Percentiles rank a stretch among this genome's conserved stretches.
These are phyloP conservation scores for Misopates orontium DNA, from an alignment of 257 asterid genomes.

Conservation along the genomic window DNA sequence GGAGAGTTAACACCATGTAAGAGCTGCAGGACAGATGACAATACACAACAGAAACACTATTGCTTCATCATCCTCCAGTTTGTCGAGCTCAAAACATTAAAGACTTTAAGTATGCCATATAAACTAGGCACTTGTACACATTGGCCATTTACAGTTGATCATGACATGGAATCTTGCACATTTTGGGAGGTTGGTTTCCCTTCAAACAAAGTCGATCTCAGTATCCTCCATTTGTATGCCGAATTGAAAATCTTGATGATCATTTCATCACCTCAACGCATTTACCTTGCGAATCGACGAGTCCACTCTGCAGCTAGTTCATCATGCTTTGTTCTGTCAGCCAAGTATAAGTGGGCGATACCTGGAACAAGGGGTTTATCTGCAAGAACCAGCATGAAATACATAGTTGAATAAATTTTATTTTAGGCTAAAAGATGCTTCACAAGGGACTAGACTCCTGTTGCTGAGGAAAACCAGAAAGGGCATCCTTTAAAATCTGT, in stretches of 20 bases:
- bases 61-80: no score
- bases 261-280: background rate
- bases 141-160: no score
- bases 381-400: conserved; percentile 37
- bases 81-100: no score
- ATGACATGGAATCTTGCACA: no score
- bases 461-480: background rate
- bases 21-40: no score
- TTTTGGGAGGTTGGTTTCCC: no score
- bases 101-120: no score
- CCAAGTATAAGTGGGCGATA: conserved; percentile 68
- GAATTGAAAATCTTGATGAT: background rate
- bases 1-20: no score
- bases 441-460: background rate
- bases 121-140: no score
- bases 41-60: no score
- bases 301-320: conserved; percentile 88
- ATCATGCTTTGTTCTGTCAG: conserved; percentile 74
- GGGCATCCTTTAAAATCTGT: background rate
- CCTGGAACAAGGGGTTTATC: conserved; percentile 88
- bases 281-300: conserved; percentile 67
- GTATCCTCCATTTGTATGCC: background rate
- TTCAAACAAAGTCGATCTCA: background rate
- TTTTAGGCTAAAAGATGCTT: background rate
- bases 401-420: background rate